Conservation (phyloP, 257 asterid species). For the Echium plantagineum region DNA sequence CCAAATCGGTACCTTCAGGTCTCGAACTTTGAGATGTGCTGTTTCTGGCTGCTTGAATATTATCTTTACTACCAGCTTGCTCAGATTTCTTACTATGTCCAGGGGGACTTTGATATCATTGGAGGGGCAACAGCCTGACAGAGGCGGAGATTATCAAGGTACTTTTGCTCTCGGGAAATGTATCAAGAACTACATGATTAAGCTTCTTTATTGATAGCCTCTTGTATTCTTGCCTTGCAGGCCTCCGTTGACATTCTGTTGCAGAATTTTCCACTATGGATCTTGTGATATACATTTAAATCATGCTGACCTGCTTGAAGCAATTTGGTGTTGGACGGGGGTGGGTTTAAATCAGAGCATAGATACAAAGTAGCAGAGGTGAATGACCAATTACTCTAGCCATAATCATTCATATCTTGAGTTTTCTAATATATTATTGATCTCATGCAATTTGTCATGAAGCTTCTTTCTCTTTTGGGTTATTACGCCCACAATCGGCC, state of each 20-base stretch:
- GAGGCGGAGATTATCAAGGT: slow-evolving; percentile 97
- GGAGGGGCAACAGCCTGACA: slow-evolving; percentile 86
- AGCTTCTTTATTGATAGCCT: background rate
- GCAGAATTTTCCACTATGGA: slow-evolving; percentile 50
- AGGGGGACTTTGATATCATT: slow-evolving; percentile 93
- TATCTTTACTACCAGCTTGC: slow-evolving; percentile 2
- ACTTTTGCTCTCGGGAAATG: slow-evolving; percentile 12
- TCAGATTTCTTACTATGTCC: slow-evolving; percentile 9
- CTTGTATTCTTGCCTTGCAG: slow-evolving; percentile 25
- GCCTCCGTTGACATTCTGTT: slow-evolving; percentile 63
- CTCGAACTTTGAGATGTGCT: slow-evolving; percentile 2
- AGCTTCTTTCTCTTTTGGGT: slow-evolving; percentile 89
- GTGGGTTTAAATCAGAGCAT: slow-evolving; percentile 55
- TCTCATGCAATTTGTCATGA: slow-evolving; percentile 21
- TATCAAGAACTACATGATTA: background rate
- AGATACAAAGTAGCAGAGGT: slow-evolving; percentile 97
- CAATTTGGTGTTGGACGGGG: slow-evolving; percentile 97
- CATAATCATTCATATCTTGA: background rate
- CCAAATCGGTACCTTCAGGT: slow-evolving; percentile 98
- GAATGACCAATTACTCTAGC: slow-evolving; percentile 9
- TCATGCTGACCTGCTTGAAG: slow-evolving; percentile 86
- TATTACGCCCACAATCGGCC: slow-evolving; percentile 87
- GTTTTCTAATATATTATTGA: slow-evolving; percentile 1
- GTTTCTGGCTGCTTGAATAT: background rate
- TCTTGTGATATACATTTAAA: slow-evolving; percentile 84